Base-by-base conservation (phyloP, 352 stramenopile genomes). In the Phytophthora uliginosa region DNA sequence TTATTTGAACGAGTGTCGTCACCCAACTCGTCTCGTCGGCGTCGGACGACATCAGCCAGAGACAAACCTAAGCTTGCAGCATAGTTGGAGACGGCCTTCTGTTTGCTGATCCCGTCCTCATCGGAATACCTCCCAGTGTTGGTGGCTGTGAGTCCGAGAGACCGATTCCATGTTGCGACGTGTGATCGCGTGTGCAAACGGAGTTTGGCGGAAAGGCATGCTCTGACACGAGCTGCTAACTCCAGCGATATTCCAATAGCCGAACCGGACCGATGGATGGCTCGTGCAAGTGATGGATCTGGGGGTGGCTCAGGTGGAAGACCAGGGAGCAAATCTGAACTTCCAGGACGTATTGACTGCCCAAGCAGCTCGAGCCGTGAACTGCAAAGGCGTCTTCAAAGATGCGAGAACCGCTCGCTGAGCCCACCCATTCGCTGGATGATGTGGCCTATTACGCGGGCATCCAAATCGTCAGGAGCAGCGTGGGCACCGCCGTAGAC, bases 311-410 rank as follows among this genome's bases (percentile, higher is more conserved):
- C 34, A 15, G 34, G 34, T 3, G 5, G 34, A 40, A 10, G 34
- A 13, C 34, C 34, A 40, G 34, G 9, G 34, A 40, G 34, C 42
- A 13, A 7, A 9, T 50, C 42, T 6, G 20, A 13, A 24, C 45
- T 52, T 22, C 12, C 20, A 17, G 15, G 55, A 20, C 20, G 20
- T 26, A 47, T 5, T 55, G 24, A 47, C 18, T 38, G 45, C 56
- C 64, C 64, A 60, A 26, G 56, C 48, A 61, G 56, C 8, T 57
- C 2, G 55, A 65, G 56, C 17, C 47, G 18, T 22, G 48, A 51
- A 22, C 64, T 71, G 18, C 64, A 18, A 18, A 48, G 64, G 64
- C 50, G 33, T 12, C 64, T 61, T 66, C 56, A 71, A 5, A 71
- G 50, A 50, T 71, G 56, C 2, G 57, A 40, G 18, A 61, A 71